Evolutionary conservation across 129 eudicot genomes (phyloP).

Genomic region (Centaurea solstitialis): DNA sequence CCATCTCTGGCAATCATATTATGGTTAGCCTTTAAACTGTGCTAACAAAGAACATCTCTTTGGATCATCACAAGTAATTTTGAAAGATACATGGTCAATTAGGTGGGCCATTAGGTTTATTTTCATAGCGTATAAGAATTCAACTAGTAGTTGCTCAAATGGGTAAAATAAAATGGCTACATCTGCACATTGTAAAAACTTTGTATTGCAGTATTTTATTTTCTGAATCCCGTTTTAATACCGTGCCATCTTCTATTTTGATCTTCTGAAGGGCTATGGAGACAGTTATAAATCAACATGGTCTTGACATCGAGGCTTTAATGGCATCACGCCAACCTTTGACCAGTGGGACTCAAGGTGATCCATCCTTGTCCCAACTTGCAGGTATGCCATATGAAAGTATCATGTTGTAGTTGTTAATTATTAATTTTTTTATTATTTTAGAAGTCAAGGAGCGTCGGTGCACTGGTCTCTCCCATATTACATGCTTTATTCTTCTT

Average conservation of each 20-base stretch:
- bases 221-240: neutral
- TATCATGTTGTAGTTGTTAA: conserved; percentile 7
- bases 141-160: conserved; percentile 7
- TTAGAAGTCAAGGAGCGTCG: neutral
- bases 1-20: neutral
- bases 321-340: conserved; percentile 69
- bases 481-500: neutral
- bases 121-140: neutral
- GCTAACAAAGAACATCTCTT: neutral
- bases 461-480: neutral
- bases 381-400: conserved; percentile 59
- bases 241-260: neutral
- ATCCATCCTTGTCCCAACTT: conserved; percentile 62
- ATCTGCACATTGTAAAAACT: conserved; percentile 14
- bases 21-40: neutral
- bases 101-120: neutral
- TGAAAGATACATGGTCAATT: neutral
- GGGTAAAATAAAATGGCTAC: neutral
- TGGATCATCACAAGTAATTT: neutral
- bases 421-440: neutral
- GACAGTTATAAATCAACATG: conserved; percentile 87
- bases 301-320: conserved; percentile 84
- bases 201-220: neutral
- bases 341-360: conserved; percentile 66
- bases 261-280: conserved; percentile 87